Percentiles rank a stretch among this genome's conserved stretches.
phyloP scores from a whole-genome alignment of 768 basidiomycete species.

The Leccinellum luteum region DNA sequence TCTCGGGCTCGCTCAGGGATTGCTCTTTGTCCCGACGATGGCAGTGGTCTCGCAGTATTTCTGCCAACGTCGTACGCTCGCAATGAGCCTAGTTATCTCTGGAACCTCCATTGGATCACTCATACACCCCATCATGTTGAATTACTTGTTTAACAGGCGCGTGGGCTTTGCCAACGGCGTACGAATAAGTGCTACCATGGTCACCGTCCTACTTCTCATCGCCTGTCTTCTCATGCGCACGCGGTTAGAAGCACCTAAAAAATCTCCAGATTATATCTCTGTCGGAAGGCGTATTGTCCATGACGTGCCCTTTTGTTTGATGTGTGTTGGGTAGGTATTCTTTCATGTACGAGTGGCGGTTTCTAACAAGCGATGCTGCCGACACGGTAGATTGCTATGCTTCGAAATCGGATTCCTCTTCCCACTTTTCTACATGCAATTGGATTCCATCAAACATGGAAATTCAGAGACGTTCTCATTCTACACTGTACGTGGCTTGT shows the following conservation, averaged over 20 bases:
- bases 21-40: constrained; percentile 44
- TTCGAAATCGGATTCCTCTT: constrained; percentile 45
- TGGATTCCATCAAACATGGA: not conserved
- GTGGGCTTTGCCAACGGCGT: constrained; percentile 1
- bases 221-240: constrained; percentile 3
- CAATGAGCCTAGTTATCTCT: constrained; percentile 40
- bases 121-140: constrained; percentile 25
- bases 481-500: constrained; percentile 40
- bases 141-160: constrained; percentile 14
- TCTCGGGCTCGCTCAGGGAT: constrained; percentile 43
- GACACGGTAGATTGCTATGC: constrained; percentile 11
- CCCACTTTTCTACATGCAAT: constrained; percentile 24
- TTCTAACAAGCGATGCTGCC: not conserved
- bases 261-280: not conserved
- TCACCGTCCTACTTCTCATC: constrained; percentile 35
- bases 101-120: constrained; percentile 32
- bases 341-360: not conserved
- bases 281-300: not conserved
- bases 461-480: constrained; percentile 39
- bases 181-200: constrained; percentile 19
- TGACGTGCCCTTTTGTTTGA: not conserved
- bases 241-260: not conserved
- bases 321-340: not conserved
- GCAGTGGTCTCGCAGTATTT: constrained; percentile 34
- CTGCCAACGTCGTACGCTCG: constrained; percentile 33